These are phyloP conservation scores for Colletotrichum coccodes DNA, from an alignment of 2,329 filamentous ascomycete species.

Conservation along the genomic window DNA sequence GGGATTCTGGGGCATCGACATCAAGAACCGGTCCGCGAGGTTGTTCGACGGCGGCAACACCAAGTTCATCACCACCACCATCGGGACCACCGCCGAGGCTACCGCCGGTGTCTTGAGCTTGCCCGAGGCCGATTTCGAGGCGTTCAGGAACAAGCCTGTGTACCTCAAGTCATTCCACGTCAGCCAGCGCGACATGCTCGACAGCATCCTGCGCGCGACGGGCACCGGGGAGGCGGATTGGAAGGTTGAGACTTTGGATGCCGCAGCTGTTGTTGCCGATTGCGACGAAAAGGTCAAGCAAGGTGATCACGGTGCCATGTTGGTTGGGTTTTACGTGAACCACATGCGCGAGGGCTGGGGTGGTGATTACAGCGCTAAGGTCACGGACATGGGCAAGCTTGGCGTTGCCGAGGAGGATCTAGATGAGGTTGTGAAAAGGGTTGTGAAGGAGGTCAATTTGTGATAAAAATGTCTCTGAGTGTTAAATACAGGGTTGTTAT, in stretches of 20 bases:
- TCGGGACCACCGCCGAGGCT: conserved; percentile 62
- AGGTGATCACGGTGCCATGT: conserved; percentile 58
- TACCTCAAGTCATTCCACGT: conserved; percentile 67
- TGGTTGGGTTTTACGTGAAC: conserved; percentile 46
- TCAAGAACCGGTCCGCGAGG: conserved; percentile 40
- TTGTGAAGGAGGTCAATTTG: conserved; percentile 5
- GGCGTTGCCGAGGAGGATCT: conserved; percentile 41
- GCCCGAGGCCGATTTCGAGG: conserved; percentile 31
- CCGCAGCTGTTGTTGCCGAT: conserved; percentile 55
- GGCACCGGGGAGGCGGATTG: conserved; percentile 69
- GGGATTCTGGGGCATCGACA: conserved; percentile 44
- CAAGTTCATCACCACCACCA: conserved; percentile 67
- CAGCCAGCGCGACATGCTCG: conserved; percentile 74
- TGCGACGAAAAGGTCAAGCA: conserved; percentile 51
- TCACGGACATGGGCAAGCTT: conserved; percentile 39
- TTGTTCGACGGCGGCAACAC: conserved; percentile 67
- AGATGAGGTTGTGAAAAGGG: conserved; percentile 38
- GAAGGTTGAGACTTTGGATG: conserved; percentile 55
- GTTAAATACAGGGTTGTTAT: neutral
- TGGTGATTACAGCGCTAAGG: conserved; percentile 44
- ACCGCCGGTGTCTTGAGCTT: conserved; percentile 52
- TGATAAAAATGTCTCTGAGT: neutral
- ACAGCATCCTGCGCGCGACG: conserved; percentile 66
- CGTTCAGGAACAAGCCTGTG: conserved; percentile 55
- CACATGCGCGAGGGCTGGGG: conserved; percentile 43